Base-by-base conservation (phyloP, 179 eudicot species). In the Drosera spatulata region DNA sequence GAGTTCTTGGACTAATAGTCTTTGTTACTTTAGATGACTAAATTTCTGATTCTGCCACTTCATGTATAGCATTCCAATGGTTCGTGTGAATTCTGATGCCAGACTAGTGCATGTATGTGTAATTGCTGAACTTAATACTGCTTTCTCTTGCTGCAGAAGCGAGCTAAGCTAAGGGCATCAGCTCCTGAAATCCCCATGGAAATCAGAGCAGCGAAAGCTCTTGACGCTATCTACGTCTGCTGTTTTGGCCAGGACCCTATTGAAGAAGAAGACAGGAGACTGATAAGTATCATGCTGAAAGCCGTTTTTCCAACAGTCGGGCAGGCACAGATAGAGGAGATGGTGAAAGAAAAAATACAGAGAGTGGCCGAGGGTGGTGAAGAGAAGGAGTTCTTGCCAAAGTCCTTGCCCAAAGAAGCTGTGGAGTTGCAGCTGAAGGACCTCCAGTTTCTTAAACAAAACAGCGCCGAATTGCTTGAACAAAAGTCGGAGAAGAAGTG, bases 391-490 rank as follows among this genome's bases (percentile, higher is more conserved):
- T 60, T 65, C 43, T 63, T 79, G 44, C 82, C 75, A 5, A 83
- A 86, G 75, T 76, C 78, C 13, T 68, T 86, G 33, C 73, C 96
- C 2, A 82, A 91, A 75, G 98, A 91, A 81, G 96, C 98, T 12
- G 81, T 86, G 55, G 71, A 86, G 58, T 59, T 82, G 65, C 96
- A 91, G 63, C 84, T 88, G 98, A 91, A 86, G 81, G 98, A 91
- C 66, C 80, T 88, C 11, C 76, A 86, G 37, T 91, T 91, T 63
- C 89, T 91, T 40, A 79, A 71, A 73, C 88, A 91, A 51, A 84
- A 82, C 15, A 73, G 69, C 58, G 64, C 66, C 1, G 74, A 88
- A 8, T 65, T 74, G 60, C 82, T 85, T n/a, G 83, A 71, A 62
- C 73, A 75, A 40, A 82, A 77, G 5, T 70, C 50, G 3, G 69